Base-by-base conservation (phyloP, 768 basidiomycete species). In the Collybiopsis confluens region DNA sequence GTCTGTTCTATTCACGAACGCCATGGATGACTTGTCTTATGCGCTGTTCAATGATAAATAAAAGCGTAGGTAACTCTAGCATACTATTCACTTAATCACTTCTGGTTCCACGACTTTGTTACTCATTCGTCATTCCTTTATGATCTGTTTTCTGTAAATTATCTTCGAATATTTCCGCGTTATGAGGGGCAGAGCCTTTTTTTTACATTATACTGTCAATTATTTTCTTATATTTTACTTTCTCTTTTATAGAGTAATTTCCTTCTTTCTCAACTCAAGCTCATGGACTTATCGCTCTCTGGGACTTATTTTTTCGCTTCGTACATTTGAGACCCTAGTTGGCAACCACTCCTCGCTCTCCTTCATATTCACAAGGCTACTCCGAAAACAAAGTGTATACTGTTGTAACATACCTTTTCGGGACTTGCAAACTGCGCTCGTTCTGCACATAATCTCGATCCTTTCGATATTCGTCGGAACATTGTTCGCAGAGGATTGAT, bases 141-240 rank as follows among this genome's bases (percentile, higher is more conserved):
- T 28, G 23, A 23, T 16, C 13, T 5, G 30, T 6, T 33, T 13
- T 5, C 7, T 41, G 16, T 42, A 42, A 52, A 40, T 52, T 30
- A 52, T 30, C n/a, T 40, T 43, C 48, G 26, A 20, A 41, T 50
- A 50, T 38, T 50, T 30, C 26, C n/a, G 4, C 20, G 33, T n/a
- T n/a, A n/a, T n/a, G n/a, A 20, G 7, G n/a, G 45, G n/a, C 33
- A 15, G 30, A 33, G 30, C 30, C 30, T 47, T n/a, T 28, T 28
- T 18, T 4, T 24, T 48, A 48, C 47, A 48, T 48, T 48, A 48
- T 48, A 35, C 3, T 48, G 6, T 48, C 6, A 48, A 35, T 37
- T 48, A 48, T 48, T 26, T 40, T 20, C 18, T 45, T 24, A 1
- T 30, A 26, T 28, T n/a, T 30, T 35, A 9, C 28, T 20, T 20